phyloP scores from a whole-genome alignment of 2,329 filamentous ascomycete species.

The Aureobasidium zeae region DNA sequence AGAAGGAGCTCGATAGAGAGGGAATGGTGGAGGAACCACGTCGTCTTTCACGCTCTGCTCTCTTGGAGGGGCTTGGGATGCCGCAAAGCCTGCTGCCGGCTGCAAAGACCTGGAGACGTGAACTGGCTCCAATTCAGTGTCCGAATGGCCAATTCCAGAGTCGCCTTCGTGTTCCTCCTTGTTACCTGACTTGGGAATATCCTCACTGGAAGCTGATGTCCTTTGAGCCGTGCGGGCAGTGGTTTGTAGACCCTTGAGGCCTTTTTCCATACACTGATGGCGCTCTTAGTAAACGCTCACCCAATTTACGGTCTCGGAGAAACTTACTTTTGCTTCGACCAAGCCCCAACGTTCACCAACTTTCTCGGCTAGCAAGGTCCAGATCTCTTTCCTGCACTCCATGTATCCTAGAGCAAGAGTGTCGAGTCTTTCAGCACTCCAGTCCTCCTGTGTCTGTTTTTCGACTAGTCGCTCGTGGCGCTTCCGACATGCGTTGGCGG shows the following conservation, averaged over 20 bases:
- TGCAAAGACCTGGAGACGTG: not conserved
- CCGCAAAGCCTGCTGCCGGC: not conserved
- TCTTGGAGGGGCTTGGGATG: too few species aligned
- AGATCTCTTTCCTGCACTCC: constrained; percentile 70
- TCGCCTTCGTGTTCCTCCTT: constrained; percentile 49
- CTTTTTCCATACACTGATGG: constrained; percentile 68
- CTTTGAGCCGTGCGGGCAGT: constrained; percentile 56
- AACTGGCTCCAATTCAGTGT: constrained; percentile 34
- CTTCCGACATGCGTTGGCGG: constrained; percentile 77
- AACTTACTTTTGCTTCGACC: constrained; percentile 73
- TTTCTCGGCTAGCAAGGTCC: constrained; percentile 60
- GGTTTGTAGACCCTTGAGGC: constrained; percentile 69
- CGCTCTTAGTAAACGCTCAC: constrained; percentile 13
- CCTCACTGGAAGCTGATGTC: constrained; percentile 46
- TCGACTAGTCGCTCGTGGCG: constrained; percentile 78
- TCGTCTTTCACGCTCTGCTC: too few species aligned
- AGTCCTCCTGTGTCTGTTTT: constrained; percentile 62
- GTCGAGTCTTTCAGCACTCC: constrained; percentile 68
- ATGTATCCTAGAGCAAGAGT: constrained; percentile 69
- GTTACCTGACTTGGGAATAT: constrained; percentile 30
- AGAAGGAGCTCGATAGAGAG: constrained; percentile 29
- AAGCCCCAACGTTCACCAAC: constrained; percentile 50
- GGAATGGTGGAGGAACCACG: constrained; percentile 23
- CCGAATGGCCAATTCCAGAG: constrained; percentile 55
- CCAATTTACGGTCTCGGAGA: constrained; percentile 27